Base-by-base conservation (phyloP, 768 basidiomycete species). In the Lenzites betulinus region DNA sequence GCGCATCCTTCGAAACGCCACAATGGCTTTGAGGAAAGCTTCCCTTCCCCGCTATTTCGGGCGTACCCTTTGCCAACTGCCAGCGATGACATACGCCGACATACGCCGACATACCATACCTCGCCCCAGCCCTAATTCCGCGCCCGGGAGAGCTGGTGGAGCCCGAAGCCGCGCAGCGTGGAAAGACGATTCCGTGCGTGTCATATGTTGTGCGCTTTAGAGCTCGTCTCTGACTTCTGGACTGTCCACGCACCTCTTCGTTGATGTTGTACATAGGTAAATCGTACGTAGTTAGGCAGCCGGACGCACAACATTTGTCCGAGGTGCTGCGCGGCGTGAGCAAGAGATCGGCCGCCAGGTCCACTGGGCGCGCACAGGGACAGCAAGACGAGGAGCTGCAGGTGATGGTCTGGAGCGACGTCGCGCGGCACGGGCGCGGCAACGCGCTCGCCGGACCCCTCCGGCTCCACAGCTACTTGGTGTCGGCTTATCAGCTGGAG, bases 361-460 rank as follows among this genome's bases (percentile, higher is more conserved):
- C 44, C 12, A 25, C 3, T 12, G 26, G 38, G 18, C 18, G 28
- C 55, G 54, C 20, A 35, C 30, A 38, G 28, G 30, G 35, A 25
- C 15, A 30, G 35, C n/a, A 11, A 11, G 11, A 33, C 6, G 30
- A 33, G 30, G 30, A 33, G 30, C 30, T 33, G 6, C 18, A 38
- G n/a, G 46, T 20, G 28, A 33, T 9, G 43, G 13, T 50, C 39
- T 58, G 56, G 56, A 58, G 48, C 28, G 50, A 51, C 48, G 30
- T 49, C 48, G 56, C 48, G 26, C 56, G 56, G 56, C 56, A 58
- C 15, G 41, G 48, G 39, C 47, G 48, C 56, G 56, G 56, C 56
- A 58, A 39, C 28, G 49, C 36, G 23, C 28, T 26, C 47, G 46
- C 38, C 47, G 46, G 55, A 2, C 25, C 22, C 39, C 5, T 7